A percentile compares a stretch with the other conserved stretches of the same genome.
Conservation (phyloP, 139 green algal species). For the Eudorina sp. region DNA sequence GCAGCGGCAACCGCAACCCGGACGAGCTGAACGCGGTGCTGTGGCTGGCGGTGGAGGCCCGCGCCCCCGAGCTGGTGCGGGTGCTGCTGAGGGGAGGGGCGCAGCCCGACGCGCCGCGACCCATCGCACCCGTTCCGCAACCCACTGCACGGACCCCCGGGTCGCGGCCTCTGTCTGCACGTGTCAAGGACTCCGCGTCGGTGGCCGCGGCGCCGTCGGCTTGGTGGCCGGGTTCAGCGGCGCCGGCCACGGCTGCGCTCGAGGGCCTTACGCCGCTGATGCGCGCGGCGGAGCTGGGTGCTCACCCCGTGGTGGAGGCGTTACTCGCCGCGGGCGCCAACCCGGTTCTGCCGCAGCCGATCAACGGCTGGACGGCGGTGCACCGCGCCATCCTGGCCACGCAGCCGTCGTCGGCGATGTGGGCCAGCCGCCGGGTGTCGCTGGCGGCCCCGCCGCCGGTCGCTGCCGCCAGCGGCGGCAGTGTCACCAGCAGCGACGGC, state of each 20-base stretch:
- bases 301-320: background rate
- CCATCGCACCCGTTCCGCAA: background rate
- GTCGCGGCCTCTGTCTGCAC: background rate
- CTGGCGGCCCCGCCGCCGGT: background rate
- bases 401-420: background rate
- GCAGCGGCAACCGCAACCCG: background rate
- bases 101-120: background rate
- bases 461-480: background rate
- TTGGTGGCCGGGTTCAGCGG: background rate
- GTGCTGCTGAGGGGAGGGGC: background rate
- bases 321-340: constrained; percentile 5
- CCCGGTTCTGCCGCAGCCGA: background rate
- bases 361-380: constrained; percentile 21
- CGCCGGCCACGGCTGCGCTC: background rate
- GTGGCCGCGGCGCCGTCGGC: background rate
- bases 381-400: constrained; percentile 22
- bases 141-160: background rate
- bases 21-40: constrained; percentile 18
- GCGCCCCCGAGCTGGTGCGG: background rate
- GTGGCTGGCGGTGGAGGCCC: constrained; percentile 35
- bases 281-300: constrained; percentile 19
- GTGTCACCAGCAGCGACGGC: background rate
- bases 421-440: background rate
- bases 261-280: constrained; percentile 40
- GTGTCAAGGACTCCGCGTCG: background rate